A percentile compares a stretch with the other conserved stretches of the same genome.
Evolutionary conservation across 2,329 filamentous ascomycete species (phyloP).

Genomic region (Exophiala sideris): DNA sequence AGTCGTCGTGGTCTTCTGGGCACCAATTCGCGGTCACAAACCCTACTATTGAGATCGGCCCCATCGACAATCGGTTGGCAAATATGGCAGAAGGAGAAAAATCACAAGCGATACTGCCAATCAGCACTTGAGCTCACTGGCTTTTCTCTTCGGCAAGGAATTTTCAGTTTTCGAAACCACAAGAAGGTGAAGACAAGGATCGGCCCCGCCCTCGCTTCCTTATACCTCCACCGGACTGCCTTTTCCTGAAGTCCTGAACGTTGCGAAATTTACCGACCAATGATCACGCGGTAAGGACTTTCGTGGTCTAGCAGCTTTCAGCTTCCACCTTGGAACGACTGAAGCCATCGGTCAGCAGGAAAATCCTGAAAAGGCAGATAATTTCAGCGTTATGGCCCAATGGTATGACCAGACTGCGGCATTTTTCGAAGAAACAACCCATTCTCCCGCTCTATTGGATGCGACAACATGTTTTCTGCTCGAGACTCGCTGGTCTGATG

Average conservation of each 20-base stretch:
- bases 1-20: slow-evolving; percentile 9
- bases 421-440: slow-evolving; percentile 14
- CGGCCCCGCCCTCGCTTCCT: slow-evolving; percentile 24
- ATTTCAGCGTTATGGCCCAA: slow-evolving; percentile 12
- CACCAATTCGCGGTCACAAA: slow-evolving; percentile 11
- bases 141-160: slow-evolving; percentile 1
- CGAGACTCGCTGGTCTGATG: not conserved
- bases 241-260: not conserved
- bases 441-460: slow-evolving; percentile 16
- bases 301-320: slow-evolving; percentile 5
- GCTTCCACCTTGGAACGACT: not conserved
- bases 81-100: slow-evolving; percentile 10
- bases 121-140: slow-evolving; percentile 7
- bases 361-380: slow-evolving; percentile 9
- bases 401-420: slow-evolving; percentile 2
- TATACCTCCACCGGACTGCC: slow-evolving; percentile 6
- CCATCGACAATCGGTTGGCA: slow-evolving; percentile 13
- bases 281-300: slow-evolving; percentile 5
- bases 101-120: slow-evolving; percentile 9
- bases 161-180: slow-evolving; percentile 2
- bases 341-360: slow-evolving; percentile 1
- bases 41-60: slow-evolving; percentile 7
- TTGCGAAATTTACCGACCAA: slow-evolving; percentile 6
- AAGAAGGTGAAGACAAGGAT: slow-evolving; percentile 20
- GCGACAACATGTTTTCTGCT: not conserved